Percentiles rank a stretch among this genome's conserved stretches.
Conservation (phyloP, 176 grass and related monocot species). For the Pharus latifolius region DNA sequence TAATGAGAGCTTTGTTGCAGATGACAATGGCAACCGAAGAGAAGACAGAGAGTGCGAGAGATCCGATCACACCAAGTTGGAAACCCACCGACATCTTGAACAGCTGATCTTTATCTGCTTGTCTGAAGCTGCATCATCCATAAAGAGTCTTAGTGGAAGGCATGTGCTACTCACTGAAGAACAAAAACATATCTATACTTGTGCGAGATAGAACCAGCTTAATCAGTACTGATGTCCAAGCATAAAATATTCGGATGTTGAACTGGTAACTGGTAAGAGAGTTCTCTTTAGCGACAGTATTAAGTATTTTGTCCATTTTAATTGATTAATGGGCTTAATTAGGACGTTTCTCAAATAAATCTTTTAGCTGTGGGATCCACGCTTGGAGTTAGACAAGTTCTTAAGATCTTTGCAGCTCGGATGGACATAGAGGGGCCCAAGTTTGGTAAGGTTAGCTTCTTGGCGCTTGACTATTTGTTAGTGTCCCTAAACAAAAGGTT, state of each 20-base stretch:
- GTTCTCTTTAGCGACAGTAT: too few relatives aligned
- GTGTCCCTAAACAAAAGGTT: too few relatives aligned
- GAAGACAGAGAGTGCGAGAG: conserved; percentile 77
- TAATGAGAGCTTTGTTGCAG: conserved; percentile 99
- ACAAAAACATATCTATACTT: not conserved
- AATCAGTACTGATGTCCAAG: conserved; percentile 12
- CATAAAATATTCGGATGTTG: too few relatives aligned
- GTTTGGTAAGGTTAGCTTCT: not conserved
- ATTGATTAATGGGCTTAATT: too few relatives aligned
- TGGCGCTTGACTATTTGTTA: conserved; percentile 17
- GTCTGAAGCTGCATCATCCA: conserved; percentile 22
- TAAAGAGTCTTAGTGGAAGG: conserved; percentile 23
- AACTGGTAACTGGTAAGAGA: too few relatives aligned
- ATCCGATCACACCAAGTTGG: conserved; percentile 77
- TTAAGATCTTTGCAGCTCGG: too few relatives aligned
- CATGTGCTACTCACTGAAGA: conserved; percentile 6
- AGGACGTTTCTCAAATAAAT: too few relatives aligned
- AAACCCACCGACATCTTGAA: conserved; percentile 54
- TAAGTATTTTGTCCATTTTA: too few relatives aligned
- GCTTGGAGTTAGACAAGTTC: too few relatives aligned
- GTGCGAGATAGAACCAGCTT: not conserved
- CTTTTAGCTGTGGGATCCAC: too few relatives aligned
- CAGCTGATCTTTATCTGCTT: conserved; percentile 30
- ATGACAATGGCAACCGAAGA: conserved; percentile 97
- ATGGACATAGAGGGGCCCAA: not conserved